A percentile compares a stretch with the other conserved stretches of the same genome.
phyloP scores from a whole-genome alignment of 805 yeast genomes.

The Yamadazyma olivae region DNA sequence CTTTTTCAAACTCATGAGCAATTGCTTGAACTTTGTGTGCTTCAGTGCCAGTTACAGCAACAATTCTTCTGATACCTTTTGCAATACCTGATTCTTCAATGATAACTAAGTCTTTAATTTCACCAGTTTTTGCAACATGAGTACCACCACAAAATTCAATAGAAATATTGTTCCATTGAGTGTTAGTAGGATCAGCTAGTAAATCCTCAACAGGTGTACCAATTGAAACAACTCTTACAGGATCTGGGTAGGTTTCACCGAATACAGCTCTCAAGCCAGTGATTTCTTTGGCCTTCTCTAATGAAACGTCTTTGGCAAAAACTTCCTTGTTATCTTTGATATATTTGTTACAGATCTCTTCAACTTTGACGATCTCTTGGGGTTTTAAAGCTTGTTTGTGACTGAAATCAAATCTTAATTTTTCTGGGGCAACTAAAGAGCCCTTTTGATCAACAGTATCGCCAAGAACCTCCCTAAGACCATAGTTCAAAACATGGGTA shows the following conservation, averaged over 20 bases:
- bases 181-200: slow-evolving; percentile 63
- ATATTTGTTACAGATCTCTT: slow-evolving; percentile 65
- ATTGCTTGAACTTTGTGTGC: slow-evolving; percentile 88
- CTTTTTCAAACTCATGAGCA: slow-evolving; percentile 67
- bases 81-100: slow-evolving; percentile 97
- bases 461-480: slow-evolving; percentile 82
- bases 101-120: slow-evolving; percentile 85
- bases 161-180: slow-evolving; percentile 74
- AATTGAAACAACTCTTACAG: slow-evolving; percentile 95
- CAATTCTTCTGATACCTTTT: slow-evolving; percentile 97
- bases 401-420: slow-evolving; percentile 92
- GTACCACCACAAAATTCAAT: slow-evolving; percentile 99
- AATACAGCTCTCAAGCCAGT: slow-evolving; percentile 93
- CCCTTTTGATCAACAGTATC: slow-evolving; percentile 93
- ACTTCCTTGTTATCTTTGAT: slow-evolving; percentile 72
- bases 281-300: slow-evolving; percentile 70
- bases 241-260: slow-evolving; percentile 99
- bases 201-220: slow-evolving; percentile 88
- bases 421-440: slow-evolving; percentile 92
- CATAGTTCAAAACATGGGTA: slow-evolving; percentile 91
- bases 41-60: slow-evolving; percentile 90
- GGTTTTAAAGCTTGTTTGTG: slow-evolving; percentile 81
- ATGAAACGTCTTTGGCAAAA: slow-evolving; percentile 77
- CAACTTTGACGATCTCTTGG: slow-evolving; percentile 72
- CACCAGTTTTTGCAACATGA: slow-evolving; percentile 89